Evolutionary conservation across 306 rosid species (phyloP).

Genomic region (Vicia sativa): DNA sequence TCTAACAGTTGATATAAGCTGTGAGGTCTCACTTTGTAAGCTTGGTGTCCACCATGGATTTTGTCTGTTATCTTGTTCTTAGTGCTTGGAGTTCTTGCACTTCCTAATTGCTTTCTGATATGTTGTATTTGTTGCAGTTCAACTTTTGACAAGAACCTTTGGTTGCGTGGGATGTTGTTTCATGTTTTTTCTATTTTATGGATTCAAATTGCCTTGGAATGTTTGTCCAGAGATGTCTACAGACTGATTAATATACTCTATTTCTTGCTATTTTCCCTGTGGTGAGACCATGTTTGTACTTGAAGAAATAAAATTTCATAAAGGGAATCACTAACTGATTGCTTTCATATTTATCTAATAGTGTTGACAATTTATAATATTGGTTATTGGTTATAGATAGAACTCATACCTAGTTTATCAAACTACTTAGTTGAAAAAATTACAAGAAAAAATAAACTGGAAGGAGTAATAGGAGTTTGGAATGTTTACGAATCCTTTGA

Average conservation of each 20-base stretch:
- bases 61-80: constrained; percentile 16
- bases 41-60: constrained; percentile 3
- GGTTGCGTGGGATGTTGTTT: constrained; percentile 44
- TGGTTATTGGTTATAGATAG: not conserved
- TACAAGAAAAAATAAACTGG: not conserved
- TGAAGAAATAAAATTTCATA: constrained; percentile 55
- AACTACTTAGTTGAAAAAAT: not conserved
- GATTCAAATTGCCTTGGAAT: constrained; percentile 47
- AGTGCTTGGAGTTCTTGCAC: not conserved
- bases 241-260: constrained; percentile 39
- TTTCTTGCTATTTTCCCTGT: constrained; percentile 37
- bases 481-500: not conserved
- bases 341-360: not conserved
- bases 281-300: constrained; percentile 38
- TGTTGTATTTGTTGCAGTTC: constrained; percentile 11
- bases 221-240: constrained; percentile 45
- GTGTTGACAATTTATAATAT: constrained; percentile 11
- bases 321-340: constrained; percentile 17
- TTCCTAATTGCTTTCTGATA: constrained; percentile 24
- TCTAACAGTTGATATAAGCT: not conserved
- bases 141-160: constrained; percentile 51
- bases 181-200: constrained; percentile 49
- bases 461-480: not conserved
- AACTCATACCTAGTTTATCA: not conserved
- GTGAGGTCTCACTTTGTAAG: not conserved